Evolutionary conservation across 2,329 filamentous ascomycete genomes (phyloP), one percentile per base, ranked within the genome.

Genomic region (Penicillium paneum): DNA sequence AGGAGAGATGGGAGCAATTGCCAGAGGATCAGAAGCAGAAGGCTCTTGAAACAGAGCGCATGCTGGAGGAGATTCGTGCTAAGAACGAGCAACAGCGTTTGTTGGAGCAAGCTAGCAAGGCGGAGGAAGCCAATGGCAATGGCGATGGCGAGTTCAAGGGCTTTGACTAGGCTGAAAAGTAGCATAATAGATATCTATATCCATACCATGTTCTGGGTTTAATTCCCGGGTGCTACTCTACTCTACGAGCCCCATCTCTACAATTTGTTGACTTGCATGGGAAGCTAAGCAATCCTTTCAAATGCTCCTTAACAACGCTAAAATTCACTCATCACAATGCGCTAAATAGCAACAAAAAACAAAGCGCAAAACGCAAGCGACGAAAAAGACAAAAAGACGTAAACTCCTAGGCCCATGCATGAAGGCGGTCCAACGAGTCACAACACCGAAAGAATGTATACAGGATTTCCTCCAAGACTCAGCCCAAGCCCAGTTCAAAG

Each of bases 11-110:
- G 67, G 80, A 83, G 29, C 80, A 78, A 55, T 85, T 93, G 83
- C 89, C 84, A n/a, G 84, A 87, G 3, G 83, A 85, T 54, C 85
- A 91, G 72, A 86, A 81, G 73, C 73, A 78, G 32, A 81, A 86
- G 69, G 79, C 85, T 62, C 78, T 73, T 62, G 82, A 89, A 69
- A 79, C 90, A 12, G 78, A 88, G 61, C 75, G 79, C 11, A 76
- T 92, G 76, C 79, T 92, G 45, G 77, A 79, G 24, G 74, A 86
- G 66, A 80, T 92, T n/a, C 79, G 85, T 64, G 76, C 70, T 66
- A 76, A 81, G 71, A 88, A 86, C 54, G 67, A 72, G 48, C 60
- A 69, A 46, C 48, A 67, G 49, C 55, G 66, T 38, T 48, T 54
- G 35, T 55, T 60, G 8, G 56, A 55, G 43, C 54, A 49, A 5